phyloP scores from a whole-genome alignment of 441 rosid species.

The Arabidopsis lyrata region DNA sequence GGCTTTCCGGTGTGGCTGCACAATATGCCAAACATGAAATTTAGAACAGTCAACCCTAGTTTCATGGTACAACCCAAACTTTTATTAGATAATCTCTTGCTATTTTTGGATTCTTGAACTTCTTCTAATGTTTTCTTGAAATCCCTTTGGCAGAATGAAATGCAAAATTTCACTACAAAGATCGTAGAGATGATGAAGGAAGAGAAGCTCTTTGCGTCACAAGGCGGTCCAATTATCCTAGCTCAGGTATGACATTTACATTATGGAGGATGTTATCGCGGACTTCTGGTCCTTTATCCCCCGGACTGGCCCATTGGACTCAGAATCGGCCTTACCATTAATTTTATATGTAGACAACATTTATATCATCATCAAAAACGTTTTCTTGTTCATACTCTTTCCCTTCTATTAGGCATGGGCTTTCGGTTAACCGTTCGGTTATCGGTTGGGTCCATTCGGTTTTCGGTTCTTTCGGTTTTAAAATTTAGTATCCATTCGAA shows the following conservation, averaged over 20 bases:
- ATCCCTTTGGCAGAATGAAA: constrained; percentile 47
- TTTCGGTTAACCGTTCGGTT: too few species aligned
- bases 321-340: not conserved
- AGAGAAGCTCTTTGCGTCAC: constrained; percentile 72
- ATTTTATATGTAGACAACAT: not conserved
- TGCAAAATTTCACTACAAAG: constrained; percentile 55
- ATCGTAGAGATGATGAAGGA: constrained; percentile 62
- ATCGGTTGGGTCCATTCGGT: too few species aligned
- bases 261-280: not conserved
- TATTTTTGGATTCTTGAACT: not conserved
- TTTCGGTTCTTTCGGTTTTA: too few species aligned
- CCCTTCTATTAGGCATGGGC: too few species aligned
- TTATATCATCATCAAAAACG: not conserved
- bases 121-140: not conserved
- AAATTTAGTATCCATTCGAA: too few species aligned
- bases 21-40: constrained; percentile 47
- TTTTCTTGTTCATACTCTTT: not conserved
- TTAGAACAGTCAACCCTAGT: constrained; percentile 50
- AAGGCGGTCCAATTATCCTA: constrained; percentile 76
- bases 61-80: constrained; percentile 46
- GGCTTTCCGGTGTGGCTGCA: constrained; percentile 66
- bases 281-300: not conserved
- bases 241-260: constrained; percentile 39
- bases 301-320: not conserved
- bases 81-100: not conserved